Evolutionary conservation across 345 rosid species (phyloP), one percentile per base, ranked within the genome.

Genomic region (Boechera stricta): DNA sequence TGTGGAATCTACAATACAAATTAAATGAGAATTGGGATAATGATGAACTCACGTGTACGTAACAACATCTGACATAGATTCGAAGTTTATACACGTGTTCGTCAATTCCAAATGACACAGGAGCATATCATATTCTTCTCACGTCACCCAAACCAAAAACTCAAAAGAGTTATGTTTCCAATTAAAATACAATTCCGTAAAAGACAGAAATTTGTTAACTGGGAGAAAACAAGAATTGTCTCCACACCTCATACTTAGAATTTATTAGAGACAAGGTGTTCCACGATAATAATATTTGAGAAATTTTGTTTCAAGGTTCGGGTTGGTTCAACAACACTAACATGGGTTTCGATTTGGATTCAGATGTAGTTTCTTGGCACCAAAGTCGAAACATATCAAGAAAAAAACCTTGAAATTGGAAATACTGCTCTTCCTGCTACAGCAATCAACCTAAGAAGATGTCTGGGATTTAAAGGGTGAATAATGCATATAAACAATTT

Each of bases 1-100:
- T 10, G 26, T 51, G 15, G 31, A 72, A 61, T 2, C 31, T 48
- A 15, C 29, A 28, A 41, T 6, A 10, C 6, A 59, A 7, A 8
- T 60, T 2, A 28, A 28, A 28, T 28, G 24, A 61, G 36, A 63
- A 10, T 28, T 29, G 3, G 60, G 48, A 42, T 67, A 60, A 61
- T 69, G 70, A 47, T 69, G 45, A 31, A 69, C 57, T 59, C 80
- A 76, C 80, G 80, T 61, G 48, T 31, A 76, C 79, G 75, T 53
- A 38, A 67, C 64, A 49, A 59, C 64, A 51, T 39, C 51, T 75
- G 47, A 76, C 74, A 51, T 68, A 60, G 47, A 75, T 75, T 75
- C 73, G 12, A 28, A 38, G 31, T 11, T 58, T 5, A 38, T 28
- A 72, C 31, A 62, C 69, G 69, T 73, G 62, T 74, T 44, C 9